phyloP scores from a whole-genome alignment of 345 rosid species.

The Iberis pinnata region DNA sequence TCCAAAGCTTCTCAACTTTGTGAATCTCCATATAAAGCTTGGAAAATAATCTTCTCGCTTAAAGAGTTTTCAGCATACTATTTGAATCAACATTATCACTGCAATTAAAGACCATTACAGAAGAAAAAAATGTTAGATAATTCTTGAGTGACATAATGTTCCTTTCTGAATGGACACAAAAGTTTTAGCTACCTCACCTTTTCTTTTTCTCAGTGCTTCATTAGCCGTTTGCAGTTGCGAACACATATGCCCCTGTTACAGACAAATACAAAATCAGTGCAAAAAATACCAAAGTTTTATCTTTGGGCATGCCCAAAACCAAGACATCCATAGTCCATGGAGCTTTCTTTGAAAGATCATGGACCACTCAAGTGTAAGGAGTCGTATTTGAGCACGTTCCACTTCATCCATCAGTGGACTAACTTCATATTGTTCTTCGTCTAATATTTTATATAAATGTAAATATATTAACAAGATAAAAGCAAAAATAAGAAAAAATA shows the following conservation, averaged over 20 bases:
- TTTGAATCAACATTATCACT: conserved; percentile 75
- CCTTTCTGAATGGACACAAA: too few species aligned
- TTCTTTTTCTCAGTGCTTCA: conserved; percentile 62
- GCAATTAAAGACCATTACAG: conserved; percentile 26
- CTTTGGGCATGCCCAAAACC: conserved; percentile 2
- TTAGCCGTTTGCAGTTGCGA: conserved; percentile 81
- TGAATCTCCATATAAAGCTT: conserved; percentile 90
- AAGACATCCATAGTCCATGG: conserved; percentile 15
- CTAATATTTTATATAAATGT: conserved; percentile 37
- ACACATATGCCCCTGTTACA: conserved; percentile 67
- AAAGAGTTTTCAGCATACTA: conserved; percentile 71
- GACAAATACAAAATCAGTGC: conserved; percentile 21
- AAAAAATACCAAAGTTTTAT: not conserved
- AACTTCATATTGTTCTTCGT: conserved; percentile 97
- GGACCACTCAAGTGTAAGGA: conserved; percentile 89
- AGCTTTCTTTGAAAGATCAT: conserved; percentile 41
- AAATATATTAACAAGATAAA: conserved; percentile 18
- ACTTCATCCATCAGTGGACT: conserved; percentile 97
- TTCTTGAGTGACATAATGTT: not conserved
- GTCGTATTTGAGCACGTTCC: conserved; percentile 95
- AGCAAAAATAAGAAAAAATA: conserved; percentile 2
- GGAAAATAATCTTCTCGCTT: conserved; percentile 77
- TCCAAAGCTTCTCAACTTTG: conserved; percentile 69
- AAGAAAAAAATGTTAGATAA: conserved; percentile 3
- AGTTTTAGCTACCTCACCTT: conserved; percentile 44